A percentile compares a stretch with the other conserved stretches of the same genome.
phyloP scores from a whole-genome alignment of 169 alveolate species.

The Cryptosporidium andersoni region DNA sequence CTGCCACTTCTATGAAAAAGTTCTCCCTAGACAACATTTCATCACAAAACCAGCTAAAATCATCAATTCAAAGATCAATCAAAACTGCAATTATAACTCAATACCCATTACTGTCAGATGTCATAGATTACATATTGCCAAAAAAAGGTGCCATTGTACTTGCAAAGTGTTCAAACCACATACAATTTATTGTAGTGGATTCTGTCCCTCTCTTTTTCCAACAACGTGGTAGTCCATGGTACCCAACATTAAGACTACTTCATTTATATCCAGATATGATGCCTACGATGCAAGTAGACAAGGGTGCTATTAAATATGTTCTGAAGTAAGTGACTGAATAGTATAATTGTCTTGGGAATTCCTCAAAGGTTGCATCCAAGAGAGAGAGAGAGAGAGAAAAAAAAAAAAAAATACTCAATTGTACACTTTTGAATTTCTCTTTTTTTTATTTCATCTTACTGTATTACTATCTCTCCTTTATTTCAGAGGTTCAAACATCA shows the following conservation, averaged over 20 bases:
- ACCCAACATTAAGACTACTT: constrained; percentile 91
- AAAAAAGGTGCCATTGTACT: constrained; percentile 83
- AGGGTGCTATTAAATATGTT: constrained; percentile 94
- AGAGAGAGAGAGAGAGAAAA: too few species aligned
- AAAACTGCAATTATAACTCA: constrained; percentile 80
- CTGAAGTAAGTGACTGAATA: constrained; percentile 73
- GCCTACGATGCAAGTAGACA: constrained; percentile 96
- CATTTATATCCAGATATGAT: constrained; percentile 94
- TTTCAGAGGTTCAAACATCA: constrained; percentile 90
- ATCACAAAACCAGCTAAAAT: constrained; percentile 84
- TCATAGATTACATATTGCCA: constrained; percentile 89
- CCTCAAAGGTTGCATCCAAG: too few species aligned
- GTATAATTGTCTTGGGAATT: too few species aligned
- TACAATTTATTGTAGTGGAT: constrained; percentile 79
- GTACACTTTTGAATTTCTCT: too few species aligned
- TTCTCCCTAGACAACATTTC: constrained; percentile 82
- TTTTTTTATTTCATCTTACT: too few species aligned
- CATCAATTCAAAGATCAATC: constrained; percentile 86
- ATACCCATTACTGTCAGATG: constrained; percentile 85
- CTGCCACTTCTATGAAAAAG: constrained; percentile 42
- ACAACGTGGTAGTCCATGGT: constrained; percentile 92
- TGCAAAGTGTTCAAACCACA: constrained; percentile 86
- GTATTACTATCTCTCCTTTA: too few species aligned
- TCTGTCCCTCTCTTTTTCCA: constrained; percentile 86
- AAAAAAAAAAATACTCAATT: too few species aligned